Evolutionary conservation across 2,329 filamentous ascomycete genomes (phyloP).

Genomic region (Calonectria montana): DNA sequence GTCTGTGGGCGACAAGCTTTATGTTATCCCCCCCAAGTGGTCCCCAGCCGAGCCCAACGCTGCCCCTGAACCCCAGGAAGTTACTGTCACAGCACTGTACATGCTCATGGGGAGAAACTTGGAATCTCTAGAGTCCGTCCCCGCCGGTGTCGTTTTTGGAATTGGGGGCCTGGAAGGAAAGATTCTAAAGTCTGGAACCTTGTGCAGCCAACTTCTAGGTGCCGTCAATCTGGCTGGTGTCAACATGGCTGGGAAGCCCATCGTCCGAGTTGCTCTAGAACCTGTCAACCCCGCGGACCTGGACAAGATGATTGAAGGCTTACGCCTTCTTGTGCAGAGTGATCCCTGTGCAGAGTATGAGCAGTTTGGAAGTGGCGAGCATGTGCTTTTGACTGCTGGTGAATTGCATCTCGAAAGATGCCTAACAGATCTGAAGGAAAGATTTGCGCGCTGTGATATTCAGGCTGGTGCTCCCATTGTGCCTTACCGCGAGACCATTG

Average conservation of each 20-base stretch:
- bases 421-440: slow-evolving; percentile 89
- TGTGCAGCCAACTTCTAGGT: slow-evolving; percentile 88
- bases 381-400: slow-evolving; percentile 93
- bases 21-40: slow-evolving; percentile 94
- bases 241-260: slow-evolving; percentile 82
- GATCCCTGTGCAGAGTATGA: slow-evolving; percentile 98
- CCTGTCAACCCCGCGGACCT: slow-evolving; percentile 90
- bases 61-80: slow-evolving; percentile 79
- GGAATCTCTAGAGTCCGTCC: slow-evolving; percentile 84
- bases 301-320: slow-evolving; percentile 92
- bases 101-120: slow-evolving; percentile 94
- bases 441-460: slow-evolving; percentile 94
- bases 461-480: slow-evolving; percentile 95
- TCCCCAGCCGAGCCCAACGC: slow-evolving; percentile 81
- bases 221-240: slow-evolving; percentile 92
- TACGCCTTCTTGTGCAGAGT: slow-evolving; percentile 89
- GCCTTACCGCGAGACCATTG: slow-evolving; percentile 93
- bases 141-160: slow-evolving; percentile 94
- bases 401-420: slow-evolving; percentile 95
- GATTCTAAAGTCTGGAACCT: slow-evolving; percentile 94
- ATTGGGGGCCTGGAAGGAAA: slow-evolving; percentile 92
- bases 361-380: slow-evolving; percentile 90
- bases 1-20: slow-evolving; percentile 89
- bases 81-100: slow-evolving; percentile 89
- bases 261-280: slow-evolving; percentile 95